phyloP scores from a whole-genome alignment of 768 basidiomycete genomes.

The Hygrocybe coccinea region DNA sequence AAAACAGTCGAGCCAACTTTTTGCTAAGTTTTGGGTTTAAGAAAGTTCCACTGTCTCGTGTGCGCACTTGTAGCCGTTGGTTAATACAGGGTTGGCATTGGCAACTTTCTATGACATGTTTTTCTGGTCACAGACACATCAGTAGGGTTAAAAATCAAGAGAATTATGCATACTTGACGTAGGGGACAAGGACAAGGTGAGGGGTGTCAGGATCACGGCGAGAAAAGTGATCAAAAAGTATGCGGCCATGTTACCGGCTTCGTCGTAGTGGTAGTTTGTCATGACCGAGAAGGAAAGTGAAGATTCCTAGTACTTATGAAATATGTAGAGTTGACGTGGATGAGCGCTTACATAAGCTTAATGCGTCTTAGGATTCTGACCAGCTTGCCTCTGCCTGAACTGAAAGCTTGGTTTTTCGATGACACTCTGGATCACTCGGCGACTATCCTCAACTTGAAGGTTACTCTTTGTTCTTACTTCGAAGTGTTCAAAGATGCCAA shows the following conservation, averaged over 20 bases:
- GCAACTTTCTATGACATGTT: slow-evolving; percentile 44
- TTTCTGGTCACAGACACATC: slow-evolving; percentile 29
- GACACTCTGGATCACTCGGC: slow-evolving; percentile 1
- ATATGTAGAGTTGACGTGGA: too few species aligned
- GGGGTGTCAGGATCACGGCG: slow-evolving; percentile 73
- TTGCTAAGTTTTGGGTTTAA: slow-evolving; percentile 46
- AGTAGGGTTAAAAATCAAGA: background rate
- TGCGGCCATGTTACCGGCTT: slow-evolving; percentile 78
- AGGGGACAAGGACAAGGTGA: slow-evolving; percentile 53
- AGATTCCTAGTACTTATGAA: too few species aligned
- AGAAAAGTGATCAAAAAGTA: slow-evolving; percentile 93
- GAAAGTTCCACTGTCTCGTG: slow-evolving; percentile 41
- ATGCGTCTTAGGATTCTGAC: slow-evolving; percentile 55
- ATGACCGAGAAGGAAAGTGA: slow-evolving; percentile 33
- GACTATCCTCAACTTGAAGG: slow-evolving; percentile 38
- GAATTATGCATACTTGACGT: slow-evolving; percentile 36
- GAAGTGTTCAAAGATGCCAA: slow-evolving; percentile 25
- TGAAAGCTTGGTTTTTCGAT: slow-evolving; percentile 49
- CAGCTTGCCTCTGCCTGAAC: slow-evolving; percentile 40
- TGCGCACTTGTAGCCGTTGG: slow-evolving; percentile 44
- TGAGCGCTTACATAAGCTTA: background rate
- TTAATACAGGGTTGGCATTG: slow-evolving; percentile 58
- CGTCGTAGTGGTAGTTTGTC: slow-evolving; percentile 84
- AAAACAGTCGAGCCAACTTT: slow-evolving; percentile 38
- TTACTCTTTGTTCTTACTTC: slow-evolving; percentile 32